Conservation (phyloP, 139 green algal genomes). For the Pleodorina starrii region DNA sequence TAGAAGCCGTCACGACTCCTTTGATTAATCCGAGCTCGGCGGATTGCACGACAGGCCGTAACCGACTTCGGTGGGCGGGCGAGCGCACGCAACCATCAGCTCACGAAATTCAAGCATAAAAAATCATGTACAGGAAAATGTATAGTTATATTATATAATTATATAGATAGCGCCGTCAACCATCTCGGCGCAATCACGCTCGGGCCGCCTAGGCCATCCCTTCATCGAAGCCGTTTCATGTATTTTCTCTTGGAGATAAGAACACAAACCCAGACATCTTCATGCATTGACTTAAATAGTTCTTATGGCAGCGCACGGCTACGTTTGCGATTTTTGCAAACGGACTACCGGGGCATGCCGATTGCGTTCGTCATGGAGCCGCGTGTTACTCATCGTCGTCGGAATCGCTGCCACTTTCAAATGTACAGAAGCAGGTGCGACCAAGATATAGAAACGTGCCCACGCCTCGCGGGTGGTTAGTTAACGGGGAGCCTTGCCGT, state of each 20-base stretch:
- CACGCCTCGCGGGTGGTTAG: too few species aligned
- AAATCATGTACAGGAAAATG: too few species aligned
- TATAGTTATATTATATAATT: background rate
- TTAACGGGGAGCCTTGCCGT: background rate
- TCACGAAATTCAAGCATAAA: too few species aligned
- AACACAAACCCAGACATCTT: background rate
- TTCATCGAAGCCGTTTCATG: too few species aligned
- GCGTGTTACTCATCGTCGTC: background rate
- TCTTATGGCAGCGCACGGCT: background rate
- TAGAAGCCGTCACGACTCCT: too few species aligned
- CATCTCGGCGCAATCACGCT: background rate
- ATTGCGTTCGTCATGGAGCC: background rate
- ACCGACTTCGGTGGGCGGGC: constrained; percentile 12
- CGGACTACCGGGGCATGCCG: background rate
- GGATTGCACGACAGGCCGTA: background rate
- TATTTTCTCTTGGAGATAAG: background rate
- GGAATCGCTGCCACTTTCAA: background rate
- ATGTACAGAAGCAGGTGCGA: background rate
- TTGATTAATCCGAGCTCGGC: too few species aligned
- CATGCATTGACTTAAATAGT: background rate
- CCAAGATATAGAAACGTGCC: background rate
- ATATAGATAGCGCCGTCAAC: background rate
- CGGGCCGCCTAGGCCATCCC: background rate
- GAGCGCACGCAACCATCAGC: too few species aligned
- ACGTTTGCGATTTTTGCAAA: background rate